Percentiles rank a stretch among this genome's conserved stretches.
Evolutionary conservation across 1,284 basidiomycete species (phyloP).

Genomic region (Papiliotrema fonsecae): DNA sequence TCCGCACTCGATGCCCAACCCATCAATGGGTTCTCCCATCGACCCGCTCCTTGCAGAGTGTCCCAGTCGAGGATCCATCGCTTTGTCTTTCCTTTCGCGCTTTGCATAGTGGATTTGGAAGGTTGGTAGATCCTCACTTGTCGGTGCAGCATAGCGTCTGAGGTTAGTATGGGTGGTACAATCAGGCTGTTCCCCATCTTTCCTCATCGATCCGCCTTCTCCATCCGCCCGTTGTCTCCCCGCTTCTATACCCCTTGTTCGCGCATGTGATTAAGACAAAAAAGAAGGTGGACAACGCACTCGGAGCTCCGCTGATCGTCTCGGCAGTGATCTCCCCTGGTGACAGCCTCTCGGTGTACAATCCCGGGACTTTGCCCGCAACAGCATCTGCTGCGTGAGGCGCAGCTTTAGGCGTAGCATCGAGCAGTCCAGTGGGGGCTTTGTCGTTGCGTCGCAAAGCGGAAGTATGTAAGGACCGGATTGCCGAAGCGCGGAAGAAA

Average conservation of each 20-base stretch:
- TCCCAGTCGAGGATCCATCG: conserved; percentile 97
- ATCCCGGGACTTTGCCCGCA: conserved; percentile 1
- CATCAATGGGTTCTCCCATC: conserved; percentile 99
- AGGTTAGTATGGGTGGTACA: too few relatives aligned
- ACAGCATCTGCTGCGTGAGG: conserved; percentile 6
- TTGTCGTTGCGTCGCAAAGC: neutral
- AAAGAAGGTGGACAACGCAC: neutral
- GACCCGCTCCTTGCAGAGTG: conserved; percentile 74
- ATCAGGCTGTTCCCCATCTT: too few relatives aligned
- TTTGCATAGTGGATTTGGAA: conserved; percentile 92
- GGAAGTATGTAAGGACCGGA: conserved; percentile 1
- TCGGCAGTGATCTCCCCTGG: conserved; percentile 4
- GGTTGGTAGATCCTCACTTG: conserved; percentile 90
- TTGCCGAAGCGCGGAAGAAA: neutral
- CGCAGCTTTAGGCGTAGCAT: neutral
- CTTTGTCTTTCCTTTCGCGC: conserved; percentile 76
- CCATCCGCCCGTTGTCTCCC: too few relatives aligned
- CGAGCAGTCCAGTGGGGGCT: neutral
- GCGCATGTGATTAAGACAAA: too few relatives aligned
- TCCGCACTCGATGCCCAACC: conserved; percentile 93
- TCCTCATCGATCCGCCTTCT: too few relatives aligned
- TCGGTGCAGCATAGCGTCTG: conserved; percentile 62
- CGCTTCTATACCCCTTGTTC: too few relatives aligned
- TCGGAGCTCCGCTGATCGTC: conserved; percentile 5
- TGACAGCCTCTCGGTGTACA: neutral